These are phyloP conservation scores for Pythium dissotocum DNA, from an alignment of 352 stramenopile species.

Conservation along the genomic window DNA sequence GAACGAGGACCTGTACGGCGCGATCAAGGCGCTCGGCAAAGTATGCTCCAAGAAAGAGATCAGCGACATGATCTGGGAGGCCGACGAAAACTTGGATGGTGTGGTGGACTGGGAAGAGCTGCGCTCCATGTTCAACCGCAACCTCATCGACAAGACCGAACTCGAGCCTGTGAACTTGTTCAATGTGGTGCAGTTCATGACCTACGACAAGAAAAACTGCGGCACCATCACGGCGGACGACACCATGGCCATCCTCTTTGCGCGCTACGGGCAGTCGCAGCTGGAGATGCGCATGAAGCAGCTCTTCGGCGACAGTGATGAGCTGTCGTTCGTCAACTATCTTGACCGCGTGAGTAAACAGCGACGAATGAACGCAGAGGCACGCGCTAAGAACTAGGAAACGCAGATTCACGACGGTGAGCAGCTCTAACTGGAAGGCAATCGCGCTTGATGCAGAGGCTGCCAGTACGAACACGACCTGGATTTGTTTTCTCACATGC, in stretches of 20 bases:
- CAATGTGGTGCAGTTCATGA: slow-evolving; percentile 98
- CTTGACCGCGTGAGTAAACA: slow-evolving; percentile 75
- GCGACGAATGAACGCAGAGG: slow-evolving; percentile 62
- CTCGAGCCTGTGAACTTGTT: slow-evolving; percentile 96
- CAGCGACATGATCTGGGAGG: slow-evolving; percentile 98
- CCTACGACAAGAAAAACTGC: slow-evolving; percentile 96
- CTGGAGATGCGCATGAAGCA: slow-evolving; percentile 91
- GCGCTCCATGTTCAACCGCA: slow-evolving; percentile 96
- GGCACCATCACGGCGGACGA: slow-evolving; percentile 95
- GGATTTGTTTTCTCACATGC: slow-evolving; percentile 13
- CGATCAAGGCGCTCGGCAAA: slow-evolving; percentile 93
- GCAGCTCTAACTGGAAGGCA: too few relatives aligned
- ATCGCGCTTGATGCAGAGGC: too few relatives aligned
- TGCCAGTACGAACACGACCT: background rate
- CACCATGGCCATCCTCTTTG: slow-evolving; percentile 98
- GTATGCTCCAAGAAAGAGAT: slow-evolving; percentile 94
- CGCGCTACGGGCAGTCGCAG: slow-evolving; percentile 86
- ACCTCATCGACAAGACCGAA: slow-evolving; percentile 94
- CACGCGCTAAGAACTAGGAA: slow-evolving; percentile 44
- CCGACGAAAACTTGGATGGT: slow-evolving; percentile 96
- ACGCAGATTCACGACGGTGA: background rate
- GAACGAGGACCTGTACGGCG: slow-evolving; percentile 92
- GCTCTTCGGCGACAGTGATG: slow-evolving; percentile 88
- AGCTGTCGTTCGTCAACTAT: slow-evolving; percentile 81
- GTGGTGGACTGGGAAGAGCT: slow-evolving; percentile 95